Base-by-base conservation (phyloP, 192 early-diverging fungal species). In the Jimgerdemannia flammicorona region DNA sequence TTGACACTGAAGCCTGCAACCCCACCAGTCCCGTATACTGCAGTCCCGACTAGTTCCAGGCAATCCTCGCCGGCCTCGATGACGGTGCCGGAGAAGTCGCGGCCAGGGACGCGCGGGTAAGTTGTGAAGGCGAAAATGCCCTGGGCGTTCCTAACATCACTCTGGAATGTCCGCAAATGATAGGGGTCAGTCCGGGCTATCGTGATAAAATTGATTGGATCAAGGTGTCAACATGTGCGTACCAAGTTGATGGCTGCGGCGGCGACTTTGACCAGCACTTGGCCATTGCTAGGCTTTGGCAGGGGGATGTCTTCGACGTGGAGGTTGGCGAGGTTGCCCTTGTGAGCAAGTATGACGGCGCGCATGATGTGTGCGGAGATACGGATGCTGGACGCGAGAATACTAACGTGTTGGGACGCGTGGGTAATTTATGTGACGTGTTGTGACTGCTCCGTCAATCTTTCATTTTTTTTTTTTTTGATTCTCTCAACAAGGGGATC, bases 31-130 rank as follows among this genome's bases (percentile, higher is more conserved):
- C 71, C 71, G 8, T 63, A 72, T 63, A 72, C 71, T 4, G 29
- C 49, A 39, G 49, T 44, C 40, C 71, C 71, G 49, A 72, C 49
- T 39, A 72, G 71, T 3, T 72, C 71, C 64, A 59, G 8, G 14
- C 49, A 10, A 14, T 59, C 49, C 49, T 59, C 49, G 2, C 49
- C 49, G 14, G 49, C 49, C 49, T 59, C 49, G 71, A 72, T 44
- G 43, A 72, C 64, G 49, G 49, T 44, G 64, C 71, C 71, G 40
- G 71, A 44, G 54, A 72, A 72, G 64, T 72, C 71, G 64, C 71
- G 71, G 64, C 71, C 71, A 63, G 71, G 71, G 71, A 72, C 64
- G 71, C 71, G 71, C 40, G 71, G 71, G 43, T 63, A 72, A 63
- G 71, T 72, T 49, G 71, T 72, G 10, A 63, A 39, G 64, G 71